Base-by-base conservation (phyloP, 2,329 filamentous ascomycete species). In the Sporothrix protearum region DNA sequence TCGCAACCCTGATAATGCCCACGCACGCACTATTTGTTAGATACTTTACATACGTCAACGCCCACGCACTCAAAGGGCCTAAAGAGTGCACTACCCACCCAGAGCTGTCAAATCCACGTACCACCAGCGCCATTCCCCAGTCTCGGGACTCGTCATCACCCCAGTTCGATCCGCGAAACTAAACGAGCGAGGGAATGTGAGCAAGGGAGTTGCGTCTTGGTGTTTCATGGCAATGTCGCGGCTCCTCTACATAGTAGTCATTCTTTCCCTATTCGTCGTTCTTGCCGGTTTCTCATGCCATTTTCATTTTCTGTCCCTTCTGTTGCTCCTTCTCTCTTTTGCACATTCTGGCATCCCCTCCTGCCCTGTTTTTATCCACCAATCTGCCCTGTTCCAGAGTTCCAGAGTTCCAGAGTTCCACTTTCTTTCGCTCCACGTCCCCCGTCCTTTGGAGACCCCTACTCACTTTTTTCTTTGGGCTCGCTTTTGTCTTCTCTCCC, bases 121-220 rank as follows among this genome's bases (percentile, higher is more conserved):
- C 12, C 22, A 64, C n/a, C 9, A 28, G 59, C 14, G 49, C 30
- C 49, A 68, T 36, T 42, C 49, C 63, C 64, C 45, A 67, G 64
- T 55, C 49, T 55, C 49, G 36, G 66, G 49, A 57, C 66, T 68
- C 66, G 66, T 68, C 66, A 68, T 57, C 66, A 28, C 33, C 33
- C 39, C 59, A 7, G 25, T n/a, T 22, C 25, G 64, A 51, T 68
- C 49, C 66, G 47, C 47, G 45, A 55, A 55, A 42, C 47, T 22
- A 39, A 19, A 68, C 45, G 64, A 49, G 19, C 33, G 36, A 61
- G 14, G 59, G 14, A 49, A 53, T 39, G 19, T 6, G 8, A 30
- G 14, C 42, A 39, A 25, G 64, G 42, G 64, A 53, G 64, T 25
- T 51, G 45, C 47, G 28, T 36, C 47, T 51, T 33, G 51, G 25